Conservation (phyloP, 495 filamentous ascomycete species). For the Trichocladium uniseriatum region DNA sequence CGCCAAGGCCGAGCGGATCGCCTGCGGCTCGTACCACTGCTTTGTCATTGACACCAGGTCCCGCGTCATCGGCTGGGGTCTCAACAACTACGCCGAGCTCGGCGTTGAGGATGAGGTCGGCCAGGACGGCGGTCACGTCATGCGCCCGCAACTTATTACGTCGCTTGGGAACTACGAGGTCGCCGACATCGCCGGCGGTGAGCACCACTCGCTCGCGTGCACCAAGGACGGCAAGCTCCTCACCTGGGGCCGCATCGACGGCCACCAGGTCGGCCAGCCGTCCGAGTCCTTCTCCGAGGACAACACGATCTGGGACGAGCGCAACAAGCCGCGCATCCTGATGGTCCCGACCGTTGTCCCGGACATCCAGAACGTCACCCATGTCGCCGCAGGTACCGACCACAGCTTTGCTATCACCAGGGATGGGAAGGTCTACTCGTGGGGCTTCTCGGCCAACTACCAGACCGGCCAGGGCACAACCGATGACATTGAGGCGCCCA, state of each 20-base stretch:
- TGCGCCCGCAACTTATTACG: conserved; percentile 33
- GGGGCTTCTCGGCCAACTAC: conserved; percentile 60
- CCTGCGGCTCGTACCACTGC: conserved; percentile 58
- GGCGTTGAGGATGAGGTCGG: conserved; percentile 64
- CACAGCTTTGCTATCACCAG: conserved; percentile 51
- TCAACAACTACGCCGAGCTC: conserved; percentile 76
- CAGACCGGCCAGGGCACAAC: conserved; percentile 56
- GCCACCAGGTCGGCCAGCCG: conserved; percentile 50
- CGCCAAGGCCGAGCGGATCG: conserved; percentile 47
- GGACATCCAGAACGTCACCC: conserved; percentile 18
- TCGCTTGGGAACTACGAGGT: conserved; percentile 48
- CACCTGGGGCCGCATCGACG: conserved; percentile 61
- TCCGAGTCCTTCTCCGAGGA: conserved; percentile 40
- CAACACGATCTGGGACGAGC: conserved; percentile 49
- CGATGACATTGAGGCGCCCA: conserved; percentile 51
- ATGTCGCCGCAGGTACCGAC: conserved; percentile 47
- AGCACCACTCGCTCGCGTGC: conserved; percentile 57
- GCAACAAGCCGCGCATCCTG: conserved; percentile 48
- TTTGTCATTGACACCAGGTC: conserved; percentile 67
- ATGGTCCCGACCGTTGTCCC: conserved; percentile 36
- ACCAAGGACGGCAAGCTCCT: conserved; percentile 54
- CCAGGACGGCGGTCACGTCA: conserved; percentile 46
- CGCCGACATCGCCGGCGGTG: conserved; percentile 51
- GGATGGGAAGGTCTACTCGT: conserved; percentile 54
- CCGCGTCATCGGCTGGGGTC: conserved; percentile 72